Evolutionary conservation across 108 stramenopile species (phyloP).

Genomic region (Skeletonema tropicum): DNA sequence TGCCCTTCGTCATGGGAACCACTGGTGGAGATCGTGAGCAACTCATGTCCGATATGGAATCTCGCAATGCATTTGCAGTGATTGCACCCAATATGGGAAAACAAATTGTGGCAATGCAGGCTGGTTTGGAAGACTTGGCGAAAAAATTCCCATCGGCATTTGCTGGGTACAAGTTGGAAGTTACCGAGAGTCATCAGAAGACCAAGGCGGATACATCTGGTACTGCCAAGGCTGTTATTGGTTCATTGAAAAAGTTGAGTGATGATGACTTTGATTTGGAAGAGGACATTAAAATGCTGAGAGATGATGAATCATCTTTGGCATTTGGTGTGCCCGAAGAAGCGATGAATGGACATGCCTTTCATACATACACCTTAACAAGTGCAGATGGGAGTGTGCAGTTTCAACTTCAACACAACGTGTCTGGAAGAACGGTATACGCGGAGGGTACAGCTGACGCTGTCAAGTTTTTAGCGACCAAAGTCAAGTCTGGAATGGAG

Average conservation of each 20-base stretch:
- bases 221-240: constrained; percentile 96
- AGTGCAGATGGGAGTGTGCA: constrained; percentile 90
- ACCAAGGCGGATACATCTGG: constrained; percentile 98
- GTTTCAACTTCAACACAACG: constrained; percentile 98
- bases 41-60: constrained; percentile 75
- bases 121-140: constrained; percentile 91
- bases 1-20: constrained; percentile 97
- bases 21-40: constrained; percentile 93
- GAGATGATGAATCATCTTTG: constrained; percentile 79
- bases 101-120: constrained; percentile 99
- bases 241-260: constrained; percentile 73
- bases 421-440: constrained; percentile 94
- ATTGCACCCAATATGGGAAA: constrained; percentile 99
- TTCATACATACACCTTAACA: constrained; percentile 96
- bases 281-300: constrained; percentile 91
- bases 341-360: constrained; percentile 94
- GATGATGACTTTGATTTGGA: constrained; percentile 75
- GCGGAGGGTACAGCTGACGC: constrained; percentile 99
- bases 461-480: constrained; percentile 90
- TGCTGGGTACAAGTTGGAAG: constrained; percentile 90
- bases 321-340: constrained; percentile 95
- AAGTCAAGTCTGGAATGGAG: constrained; percentile 65
- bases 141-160: constrained; percentile 92
- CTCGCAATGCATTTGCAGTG: constrained; percentile 83
- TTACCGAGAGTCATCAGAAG: constrained; percentile 95